These are phyloP conservation scores for Monosporascus sp. DNA, from an alignment of 2,329 filamentous ascomycete genomes.

Conservation along the genomic window DNA sequence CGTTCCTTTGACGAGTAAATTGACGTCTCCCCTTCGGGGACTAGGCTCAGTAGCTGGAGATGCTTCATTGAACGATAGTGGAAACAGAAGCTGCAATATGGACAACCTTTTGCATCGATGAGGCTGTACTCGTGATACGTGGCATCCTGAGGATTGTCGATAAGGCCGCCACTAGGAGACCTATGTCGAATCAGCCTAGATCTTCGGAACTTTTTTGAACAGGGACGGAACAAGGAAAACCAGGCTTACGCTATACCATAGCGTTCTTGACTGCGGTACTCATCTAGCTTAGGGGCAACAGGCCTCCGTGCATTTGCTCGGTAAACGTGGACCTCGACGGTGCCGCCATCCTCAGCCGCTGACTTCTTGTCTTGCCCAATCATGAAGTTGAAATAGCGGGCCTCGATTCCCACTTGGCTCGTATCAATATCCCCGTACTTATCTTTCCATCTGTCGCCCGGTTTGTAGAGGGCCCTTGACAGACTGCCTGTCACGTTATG, in stretches of 20 bases:
- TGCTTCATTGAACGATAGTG: slow-evolving; percentile 50
- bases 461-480: slow-evolving; percentile 43
- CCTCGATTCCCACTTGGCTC: slow-evolving; percentile 38
- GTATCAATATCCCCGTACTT: slow-evolving; percentile 27
- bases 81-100: slow-evolving; percentile 49
- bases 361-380: slow-evolving; percentile 29
- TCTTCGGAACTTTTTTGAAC: slow-evolving; percentile 1
- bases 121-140: slow-evolving; percentile 49
- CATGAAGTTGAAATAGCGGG: slow-evolving; percentile 46
- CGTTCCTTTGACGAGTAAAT: slow-evolving; percentile 1
- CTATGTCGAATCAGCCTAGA: slow-evolving; percentile 25
- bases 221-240: not conserved
- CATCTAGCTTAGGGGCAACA: slow-evolving; percentile 33
- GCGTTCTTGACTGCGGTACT: slow-evolving; percentile 40
- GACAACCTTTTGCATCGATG: slow-evolving; percentile 43
- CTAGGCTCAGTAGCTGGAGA: slow-evolving; percentile 42
- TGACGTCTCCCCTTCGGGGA: slow-evolving; percentile 25
- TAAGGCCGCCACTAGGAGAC: slow-evolving; percentile 45
- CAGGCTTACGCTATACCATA: slow-evolving; percentile 50
- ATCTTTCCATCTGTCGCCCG: slow-evolving; percentile 36
- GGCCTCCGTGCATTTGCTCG: slow-evolving; percentile 43
- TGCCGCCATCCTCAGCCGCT: slow-evolving; percentile 46
- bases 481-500: slow-evolving; percentile 32
- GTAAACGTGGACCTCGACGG: slow-evolving; percentile 49
- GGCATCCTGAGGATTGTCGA: slow-evolving; percentile 45